Base-by-base conservation (phyloP, 305 asterid species). In the Fraxinus xanthoxyloides region DNA sequence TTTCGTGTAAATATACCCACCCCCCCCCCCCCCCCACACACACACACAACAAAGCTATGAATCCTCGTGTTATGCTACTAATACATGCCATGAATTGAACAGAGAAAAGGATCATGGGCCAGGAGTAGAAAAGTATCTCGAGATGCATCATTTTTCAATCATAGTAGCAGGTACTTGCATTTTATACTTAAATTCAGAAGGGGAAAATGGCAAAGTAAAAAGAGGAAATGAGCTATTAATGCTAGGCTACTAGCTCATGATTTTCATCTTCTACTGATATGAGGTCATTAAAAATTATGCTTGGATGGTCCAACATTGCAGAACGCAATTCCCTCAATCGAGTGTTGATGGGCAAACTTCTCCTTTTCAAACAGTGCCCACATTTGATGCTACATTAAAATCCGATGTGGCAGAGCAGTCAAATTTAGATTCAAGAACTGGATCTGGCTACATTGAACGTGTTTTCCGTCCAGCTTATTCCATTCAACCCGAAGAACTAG, bases 81-180 rank as follows among this genome's bases (percentile, higher is more conserved):
- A 89, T 72, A 72, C 87, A 40, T 89, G 81, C 80, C 83, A 86
- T 82, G 80, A 83, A 82, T 82, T 83, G 86, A 81, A 87, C 98
- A 96, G 99, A 93, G 91, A 87, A 91, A 90, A 84, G 88, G 95
- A 82, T 86, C 97, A 30, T 43, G 90, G 91, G 83, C 87, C 83
- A 91, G 90, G 85, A 90, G 85, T 48, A 90, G 87, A 84, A 91
- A 87, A 86, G 89, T 79, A 72, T 91, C 93, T 69, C 85, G 84
- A 46, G 88, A 87, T 82, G 87, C 92, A 80, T 91, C 97, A 83
- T 87, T 94, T 85, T 87, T 97, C 81, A 87, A 81, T 85, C 78
- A 88, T 84, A 89, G 88, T 80, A 86, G 87, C 90, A 92, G 99
- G 99, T 95, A 90, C 78, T 80, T 87, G 82, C 80, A 77, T 15